Evolutionary conservation across 2,329 filamentous ascomycete species (phyloP), one percentile per base, ranked within the genome.

Genomic region (Phyllachora maydis): DNA sequence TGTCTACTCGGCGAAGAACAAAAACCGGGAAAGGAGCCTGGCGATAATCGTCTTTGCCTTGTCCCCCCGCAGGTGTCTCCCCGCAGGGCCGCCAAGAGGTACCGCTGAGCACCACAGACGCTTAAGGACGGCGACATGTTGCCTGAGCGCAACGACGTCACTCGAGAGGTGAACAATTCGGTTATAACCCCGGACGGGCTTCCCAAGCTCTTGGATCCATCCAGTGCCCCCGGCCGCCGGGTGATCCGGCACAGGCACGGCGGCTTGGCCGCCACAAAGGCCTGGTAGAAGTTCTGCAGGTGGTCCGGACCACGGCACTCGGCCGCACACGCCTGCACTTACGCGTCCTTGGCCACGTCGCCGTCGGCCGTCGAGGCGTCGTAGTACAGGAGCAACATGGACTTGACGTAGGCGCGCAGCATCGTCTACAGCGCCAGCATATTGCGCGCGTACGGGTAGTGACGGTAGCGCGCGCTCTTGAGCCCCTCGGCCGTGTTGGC

Each of bases 211-310:
- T n/a, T n/a, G n/a, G n/a, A n/a, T n/a, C n/a, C n/a, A n/a, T n/a
- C n/a, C n/a, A n/a, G n/a, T n/a, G n/a, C n/a, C n/a, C n/a, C n/a
- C n/a, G n/a, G n/a, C n/a, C n/a, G n/a, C n/a, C n/a, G n/a, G n/a
- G n/a, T n/a, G n/a, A n/a, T n/a, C 4, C 28, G 25, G 32, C 43
- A 52, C 2, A 56, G 38, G 13, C 39, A 39, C 1, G 49, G 39
- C 0, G 53, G 52, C 32, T 56, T 56, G 23, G 50, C 47, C 20
- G 46, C 31, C 4, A 60, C 53, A 31, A 59, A 59, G 11, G 43
- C 37, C 29, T 54, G 46, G 39, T 60, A 60, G 36, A 54, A 60
- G 29, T 52, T 47, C 30, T 60, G 56, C 0, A 59, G 41, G 32
- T 61, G 1, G 39, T 43, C 18, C 41, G 36, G 31, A 59, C 45